Evolutionary conservation across 2,329 filamentous ascomycete genomes (phyloP).

Genomic region (Elsinoe fawcettii): DNA sequence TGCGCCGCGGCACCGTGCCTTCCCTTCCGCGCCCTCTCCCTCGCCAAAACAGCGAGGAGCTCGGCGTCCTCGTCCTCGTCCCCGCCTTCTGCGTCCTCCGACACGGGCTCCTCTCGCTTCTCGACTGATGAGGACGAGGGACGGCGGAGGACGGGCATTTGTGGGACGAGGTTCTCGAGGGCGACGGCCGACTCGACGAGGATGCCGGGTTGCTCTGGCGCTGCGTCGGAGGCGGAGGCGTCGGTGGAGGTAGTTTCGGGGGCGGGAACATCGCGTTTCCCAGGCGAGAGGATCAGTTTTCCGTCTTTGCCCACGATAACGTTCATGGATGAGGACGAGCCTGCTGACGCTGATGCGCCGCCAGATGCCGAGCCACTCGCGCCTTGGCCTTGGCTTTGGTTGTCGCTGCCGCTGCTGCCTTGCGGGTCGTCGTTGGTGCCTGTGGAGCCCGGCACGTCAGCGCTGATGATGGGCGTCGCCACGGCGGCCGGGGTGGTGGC

Average conservation of each 20-base stretch:
- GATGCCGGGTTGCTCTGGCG: background rate
- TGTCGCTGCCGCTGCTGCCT: background rate
- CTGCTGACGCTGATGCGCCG: background rate
- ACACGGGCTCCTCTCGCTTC: background rate
- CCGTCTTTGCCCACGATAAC: background rate
- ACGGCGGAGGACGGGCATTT: background rate
- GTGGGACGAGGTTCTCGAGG: background rate
- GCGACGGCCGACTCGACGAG: background rate
- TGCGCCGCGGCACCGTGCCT: background rate
- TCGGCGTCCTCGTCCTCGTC: conserved; percentile 3
- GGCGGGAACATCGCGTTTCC: background rate
- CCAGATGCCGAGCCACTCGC: background rate
- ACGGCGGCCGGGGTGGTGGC: background rate
- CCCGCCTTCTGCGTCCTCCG: background rate
- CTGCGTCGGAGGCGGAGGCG: background rate
- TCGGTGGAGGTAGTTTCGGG: background rate
- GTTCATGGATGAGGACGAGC: conserved; percentile 4
- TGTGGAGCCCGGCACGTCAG: conserved; percentile 4
- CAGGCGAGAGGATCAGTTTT: background rate
- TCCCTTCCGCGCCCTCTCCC: conserved; percentile 8
- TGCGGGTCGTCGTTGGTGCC: background rate
- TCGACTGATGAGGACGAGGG: background rate
- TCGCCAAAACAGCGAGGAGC: background rate
- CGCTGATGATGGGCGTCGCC: background rate
- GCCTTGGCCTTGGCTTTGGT: background rate